A percentile compares a stretch with the other conserved stretches of the same genome.
Conservation (phyloP, 2,329 filamentous ascomycete species). For the Ceratocystis papillata region DNA sequence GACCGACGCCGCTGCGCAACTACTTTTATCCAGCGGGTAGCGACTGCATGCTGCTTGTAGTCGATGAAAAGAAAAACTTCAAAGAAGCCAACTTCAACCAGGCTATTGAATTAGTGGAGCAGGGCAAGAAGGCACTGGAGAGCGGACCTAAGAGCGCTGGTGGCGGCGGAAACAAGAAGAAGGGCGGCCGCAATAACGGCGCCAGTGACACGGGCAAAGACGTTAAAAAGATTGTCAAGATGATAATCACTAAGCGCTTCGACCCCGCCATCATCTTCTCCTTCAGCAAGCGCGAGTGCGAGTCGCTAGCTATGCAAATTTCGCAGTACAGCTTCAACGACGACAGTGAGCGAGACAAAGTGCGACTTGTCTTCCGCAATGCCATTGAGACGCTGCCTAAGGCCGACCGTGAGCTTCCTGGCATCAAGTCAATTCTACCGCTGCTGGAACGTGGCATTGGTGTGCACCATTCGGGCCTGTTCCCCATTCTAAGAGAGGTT, state of each 20-base stretch:
- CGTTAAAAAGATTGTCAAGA: constrained; percentile 95
- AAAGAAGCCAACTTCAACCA: constrained; percentile 96
- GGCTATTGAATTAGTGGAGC: constrained; percentile 81
- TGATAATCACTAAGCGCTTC: constrained; percentile 96
- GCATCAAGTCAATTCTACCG: constrained; percentile 83
- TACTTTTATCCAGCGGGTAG: constrained; percentile 94
- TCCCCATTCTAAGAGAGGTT: constrained; percentile 94
- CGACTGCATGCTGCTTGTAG: constrained; percentile 84
- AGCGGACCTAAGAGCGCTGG: constrained; percentile 46
- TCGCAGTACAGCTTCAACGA: constrained; percentile 88
- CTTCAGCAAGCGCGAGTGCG: constrained; percentile 96
- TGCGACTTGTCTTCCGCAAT: constrained; percentile 83
- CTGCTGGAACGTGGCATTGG: constrained; percentile 85
- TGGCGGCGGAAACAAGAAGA: constrained; percentile 65
- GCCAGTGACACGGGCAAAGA: constrained; percentile 60
- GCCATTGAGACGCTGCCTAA: constrained; percentile 88
- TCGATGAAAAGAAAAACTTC: constrained; percentile 94
- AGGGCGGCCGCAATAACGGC: constrained; percentile 77
- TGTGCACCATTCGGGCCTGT: constrained; percentile 88
- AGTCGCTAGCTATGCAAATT: constrained; percentile 78
- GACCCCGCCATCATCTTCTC: constrained; percentile 99
- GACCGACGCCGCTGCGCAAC: constrained; percentile 90
- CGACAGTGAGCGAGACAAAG: constrained; percentile 88
- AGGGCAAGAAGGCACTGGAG: constrained; percentile 75
- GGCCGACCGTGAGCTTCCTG: constrained; percentile 76